Evolutionary conservation across 2,329 filamentous ascomycete genomes (phyloP).

Genomic region (Monilinia fructicola): DNA sequence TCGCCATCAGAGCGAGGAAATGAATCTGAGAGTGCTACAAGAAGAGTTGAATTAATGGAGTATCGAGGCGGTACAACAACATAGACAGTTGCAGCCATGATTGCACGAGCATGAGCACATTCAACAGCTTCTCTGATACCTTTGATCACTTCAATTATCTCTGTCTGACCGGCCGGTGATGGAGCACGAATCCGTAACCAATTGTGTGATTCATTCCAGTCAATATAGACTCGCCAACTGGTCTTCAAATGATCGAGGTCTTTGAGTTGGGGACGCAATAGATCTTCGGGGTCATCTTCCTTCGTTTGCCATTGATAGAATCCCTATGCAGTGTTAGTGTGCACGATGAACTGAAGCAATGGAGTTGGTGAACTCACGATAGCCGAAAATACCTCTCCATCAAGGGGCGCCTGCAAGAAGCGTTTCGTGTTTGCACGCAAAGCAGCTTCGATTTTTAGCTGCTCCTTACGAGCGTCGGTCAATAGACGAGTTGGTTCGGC

Average conservation of each 20-base stretch:
- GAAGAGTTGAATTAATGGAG: slow-evolving; percentile 7
- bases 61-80: slow-evolving; percentile 33
- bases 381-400: slow-evolving; percentile 7
- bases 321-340: slow-evolving; percentile 24
- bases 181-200: slow-evolving; percentile 27
- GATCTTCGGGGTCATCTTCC: slow-evolving; percentile 18
- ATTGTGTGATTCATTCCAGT: slow-evolving; percentile 24
- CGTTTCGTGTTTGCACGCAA: background rate
- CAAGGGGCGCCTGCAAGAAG: slow-evolving; percentile 1
- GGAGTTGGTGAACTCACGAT: background rate
- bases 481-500: slow-evolving; percentile 10
- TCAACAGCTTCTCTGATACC: slow-evolving; percentile 32
- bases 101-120: slow-evolving; percentile 28
- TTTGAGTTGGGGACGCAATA: slow-evolving; percentile 31
- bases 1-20: background rate
- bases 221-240: slow-evolving; percentile 30
- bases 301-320: slow-evolving; percentile 34
- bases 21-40: background rate
- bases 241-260: slow-evolving; percentile 31
- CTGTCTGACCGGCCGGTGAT: background rate
- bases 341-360: background rate
- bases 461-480: slow-evolving; percentile 4
- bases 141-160: slow-evolving; percentile 26
- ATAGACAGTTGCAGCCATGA: slow-evolving; percentile 31
- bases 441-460: background rate